Percentiles rank a stretch among this genome's conserved stretches.
phyloP scores from a whole-genome alignment of 2,329 filamentous ascomycete genomes.

The Tolypocladium paradoxum region DNA sequence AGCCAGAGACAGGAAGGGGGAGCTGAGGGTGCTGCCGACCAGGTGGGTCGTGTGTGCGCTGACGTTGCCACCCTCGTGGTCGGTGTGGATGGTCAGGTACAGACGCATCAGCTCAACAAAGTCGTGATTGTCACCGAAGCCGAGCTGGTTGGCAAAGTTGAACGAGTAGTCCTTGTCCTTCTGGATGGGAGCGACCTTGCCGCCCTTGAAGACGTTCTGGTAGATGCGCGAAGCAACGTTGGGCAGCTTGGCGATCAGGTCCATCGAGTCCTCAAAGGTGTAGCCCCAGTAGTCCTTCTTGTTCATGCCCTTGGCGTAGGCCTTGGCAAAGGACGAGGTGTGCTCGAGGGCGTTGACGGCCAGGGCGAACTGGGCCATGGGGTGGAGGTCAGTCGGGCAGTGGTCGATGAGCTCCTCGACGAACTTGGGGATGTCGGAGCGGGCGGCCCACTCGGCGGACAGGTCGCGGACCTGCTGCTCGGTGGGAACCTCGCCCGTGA shows the following conservation, averaged over 20 bases:
- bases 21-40: constrained; percentile 92
- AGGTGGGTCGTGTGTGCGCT: constrained; percentile 97
- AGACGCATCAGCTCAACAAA: constrained; percentile 98
- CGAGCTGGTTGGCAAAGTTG: constrained; percentile 99
- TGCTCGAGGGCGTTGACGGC: constrained; percentile 97
- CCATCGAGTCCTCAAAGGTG: constrained; percentile 99
- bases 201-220: constrained; percentile 99
- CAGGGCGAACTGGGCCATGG: constrained; percentile 98
- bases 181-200: constrained; percentile 90
- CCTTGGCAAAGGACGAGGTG: constrained; percentile 94
- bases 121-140: constrained; percentile 88
- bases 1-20: constrained; percentile 90
- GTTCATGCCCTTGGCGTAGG: constrained; percentile 97
- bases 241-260: constrained; percentile 98
- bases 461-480: constrained; percentile 98
- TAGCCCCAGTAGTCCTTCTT: constrained; percentile 99
- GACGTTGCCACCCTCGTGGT: constrained; percentile 99
- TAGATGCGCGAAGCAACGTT: constrained; percentile 98
- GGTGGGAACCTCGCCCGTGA: constrained; percentile 93
- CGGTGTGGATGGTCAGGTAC: constrained; percentile 99
- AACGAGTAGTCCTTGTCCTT: constrained; percentile 99
- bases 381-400: constrained; percentile 97
- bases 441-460: constrained; percentile 97
- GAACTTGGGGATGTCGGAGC: constrained; percentile 94
- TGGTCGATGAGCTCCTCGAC: constrained; percentile 99